A percentile compares a stretch with the other conserved stretches of the same genome.
Evolutionary conservation across 768 basidiomycete genomes (phyloP).

Genomic region (Amanita brunnescens): DNA sequence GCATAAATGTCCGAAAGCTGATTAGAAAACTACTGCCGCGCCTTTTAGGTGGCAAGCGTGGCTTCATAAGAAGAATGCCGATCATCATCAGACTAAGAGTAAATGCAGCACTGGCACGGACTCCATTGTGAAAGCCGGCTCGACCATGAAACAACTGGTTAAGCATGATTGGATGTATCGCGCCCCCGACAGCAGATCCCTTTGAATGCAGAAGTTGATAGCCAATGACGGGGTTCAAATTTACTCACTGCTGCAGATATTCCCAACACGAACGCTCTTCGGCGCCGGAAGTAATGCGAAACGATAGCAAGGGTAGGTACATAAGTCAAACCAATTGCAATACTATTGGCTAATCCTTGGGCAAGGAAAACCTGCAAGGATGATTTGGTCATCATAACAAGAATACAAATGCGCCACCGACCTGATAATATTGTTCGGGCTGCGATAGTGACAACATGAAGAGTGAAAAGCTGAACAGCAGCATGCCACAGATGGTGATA

Average conservation of each 20-base stretch:
- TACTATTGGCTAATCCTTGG: conserved; percentile 39
- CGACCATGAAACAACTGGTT: conserved; percentile 41
- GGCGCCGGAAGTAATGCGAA: conserved; percentile 29
- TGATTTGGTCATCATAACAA: conserved; percentile 1
- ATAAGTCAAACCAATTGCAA: conserved; percentile 43
- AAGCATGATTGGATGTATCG: conserved; percentile 55
- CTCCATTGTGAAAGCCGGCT: conserved; percentile 45
- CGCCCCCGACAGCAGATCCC: conserved; percentile 50
- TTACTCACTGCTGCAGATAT: conserved; percentile 23
- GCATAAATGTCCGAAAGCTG: conserved; percentile 26
- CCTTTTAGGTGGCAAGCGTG: conserved; percentile 31
- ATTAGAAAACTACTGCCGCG: conserved; percentile 19
- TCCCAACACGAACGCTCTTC: conserved; percentile 26
- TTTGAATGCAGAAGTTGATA: conserved; percentile 11
- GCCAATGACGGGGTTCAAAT: neutral
- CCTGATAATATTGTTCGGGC: conserved; percentile 32
- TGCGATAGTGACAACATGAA: conserved; percentile 39
- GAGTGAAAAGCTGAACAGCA: conserved; percentile 35
- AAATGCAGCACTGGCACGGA: conserved; percentile 39
- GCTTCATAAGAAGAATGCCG: conserved; percentile 29
- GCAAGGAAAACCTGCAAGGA: conserved; percentile 33
- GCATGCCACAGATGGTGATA: conserved; percentile 34
- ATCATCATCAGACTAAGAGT: conserved; percentile 28
- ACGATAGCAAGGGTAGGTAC: conserved; percentile 34
- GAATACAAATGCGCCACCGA: conserved; percentile 4